Evolutionary conservation across 2,329 filamentous ascomycete genomes (phyloP).

Genomic region (Curvularia sp.): DNA sequence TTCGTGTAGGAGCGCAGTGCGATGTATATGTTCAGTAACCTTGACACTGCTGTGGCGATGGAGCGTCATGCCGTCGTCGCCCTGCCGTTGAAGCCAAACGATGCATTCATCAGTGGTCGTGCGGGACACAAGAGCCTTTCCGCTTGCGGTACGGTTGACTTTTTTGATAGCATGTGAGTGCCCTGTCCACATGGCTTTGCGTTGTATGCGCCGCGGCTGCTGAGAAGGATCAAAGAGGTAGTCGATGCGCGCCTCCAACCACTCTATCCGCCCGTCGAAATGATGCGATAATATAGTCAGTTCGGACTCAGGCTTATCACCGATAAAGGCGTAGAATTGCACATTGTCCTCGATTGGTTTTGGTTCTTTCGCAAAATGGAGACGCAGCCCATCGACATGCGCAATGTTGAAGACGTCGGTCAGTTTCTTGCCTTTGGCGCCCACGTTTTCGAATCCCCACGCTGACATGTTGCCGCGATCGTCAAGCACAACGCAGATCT

Average conservation of each 20-base stretch:
- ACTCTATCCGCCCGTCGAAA: slow-evolving; percentile 83
- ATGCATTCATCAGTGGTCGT: slow-evolving; percentile 80
- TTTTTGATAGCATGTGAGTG: slow-evolving; percentile 83
- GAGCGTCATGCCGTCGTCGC: slow-evolving; percentile 61
- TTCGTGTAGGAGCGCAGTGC: slow-evolving; percentile 78
- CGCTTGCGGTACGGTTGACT: slow-evolving; percentile 84
- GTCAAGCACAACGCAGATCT: slow-evolving; percentile 87
- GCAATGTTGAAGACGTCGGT: slow-evolving; percentile 85
- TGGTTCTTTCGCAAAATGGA: slow-evolving; percentile 49
- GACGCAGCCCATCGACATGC: slow-evolving; percentile 69
- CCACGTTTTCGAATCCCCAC: slow-evolving; percentile 89
- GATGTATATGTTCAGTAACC: slow-evolving; percentile 75
- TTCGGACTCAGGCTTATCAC: slow-evolving; percentile 65
- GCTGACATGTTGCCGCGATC: slow-evolving; percentile 86
- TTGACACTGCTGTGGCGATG: slow-evolving; percentile 72
- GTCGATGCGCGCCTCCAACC: slow-evolving; percentile 80
- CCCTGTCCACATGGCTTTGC: slow-evolving; percentile 78
- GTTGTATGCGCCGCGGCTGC: slow-evolving; percentile 63
- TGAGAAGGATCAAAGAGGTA: slow-evolving; percentile 78
- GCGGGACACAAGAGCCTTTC: slow-evolving; percentile 79
- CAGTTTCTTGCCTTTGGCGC: slow-evolving; percentile 69
- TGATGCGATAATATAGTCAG: slow-evolving; percentile 80
- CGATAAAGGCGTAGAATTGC: slow-evolving; percentile 77
- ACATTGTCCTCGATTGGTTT: slow-evolving; percentile 62
- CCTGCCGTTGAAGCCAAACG: slow-evolving; percentile 76